Percentiles rank a stretch among this genome's conserved stretches.
Evolutionary conservation across 345 rosid genomes (phyloP).

Genomic region (Corymbia maculata): DNA sequence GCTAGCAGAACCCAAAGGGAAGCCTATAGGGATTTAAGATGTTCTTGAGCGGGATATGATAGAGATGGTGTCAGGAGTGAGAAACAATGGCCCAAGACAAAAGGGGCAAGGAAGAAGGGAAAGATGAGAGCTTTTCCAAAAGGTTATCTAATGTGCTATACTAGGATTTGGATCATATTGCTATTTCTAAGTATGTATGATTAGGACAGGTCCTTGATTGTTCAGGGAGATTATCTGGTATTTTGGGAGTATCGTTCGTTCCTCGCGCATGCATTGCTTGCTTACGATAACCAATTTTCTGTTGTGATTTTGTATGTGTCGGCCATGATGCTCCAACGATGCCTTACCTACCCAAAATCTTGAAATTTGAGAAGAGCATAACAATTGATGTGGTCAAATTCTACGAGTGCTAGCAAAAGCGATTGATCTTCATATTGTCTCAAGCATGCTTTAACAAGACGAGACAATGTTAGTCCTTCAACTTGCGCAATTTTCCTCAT

Average conservation of each 20-base stretch:
- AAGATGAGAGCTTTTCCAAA: neutral
- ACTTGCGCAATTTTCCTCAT: neutral
- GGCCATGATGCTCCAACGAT: neutral
- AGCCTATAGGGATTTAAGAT: neutral
- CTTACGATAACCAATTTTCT: neutral
- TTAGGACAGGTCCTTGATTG: neutral
- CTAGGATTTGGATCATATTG: neutral
- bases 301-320: neutral
- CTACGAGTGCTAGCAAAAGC: neutral
- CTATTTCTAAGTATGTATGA: neutral
- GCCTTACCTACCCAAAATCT: neutral
- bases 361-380: neutral
- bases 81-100: neutral
- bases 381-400: neutral
- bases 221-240: neutral
- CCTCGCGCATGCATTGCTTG: neutral
- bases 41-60: neutral
- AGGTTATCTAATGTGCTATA: neutral
- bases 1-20: neutral
- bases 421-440: neutral
- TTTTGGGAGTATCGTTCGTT: neutral
- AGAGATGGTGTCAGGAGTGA: neutral
- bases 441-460: neutral
- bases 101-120: neutral
- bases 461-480: neutral